A percentile compares a stretch with the other conserved stretches of the same genome.
Conservation (phyloP, 805 yeast species). For the Saturnispora zaruensis region DNA sequence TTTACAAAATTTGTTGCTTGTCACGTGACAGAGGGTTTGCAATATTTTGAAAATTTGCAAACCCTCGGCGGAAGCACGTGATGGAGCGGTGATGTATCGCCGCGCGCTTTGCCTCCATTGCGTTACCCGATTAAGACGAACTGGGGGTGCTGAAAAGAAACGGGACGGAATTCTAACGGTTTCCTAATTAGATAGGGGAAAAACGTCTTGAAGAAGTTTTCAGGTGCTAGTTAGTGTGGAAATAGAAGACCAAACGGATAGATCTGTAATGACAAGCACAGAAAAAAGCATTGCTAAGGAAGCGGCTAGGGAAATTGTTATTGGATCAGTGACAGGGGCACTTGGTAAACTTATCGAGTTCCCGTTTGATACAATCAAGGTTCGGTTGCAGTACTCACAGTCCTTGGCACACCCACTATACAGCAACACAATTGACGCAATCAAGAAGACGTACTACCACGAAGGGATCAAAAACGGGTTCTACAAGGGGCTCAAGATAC, state of each 20-base stretch:
- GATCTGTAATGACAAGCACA: background rate
- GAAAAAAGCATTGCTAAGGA: constrained; percentile 17
- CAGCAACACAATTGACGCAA: constrained; percentile 57
- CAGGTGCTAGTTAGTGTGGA: too few species aligned
- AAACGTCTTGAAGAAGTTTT: background rate
- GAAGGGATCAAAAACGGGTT: constrained; percentile 73
- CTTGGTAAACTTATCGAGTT: constrained; percentile 78
- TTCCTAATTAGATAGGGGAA: background rate
- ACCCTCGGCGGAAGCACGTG: constrained; percentile 11
- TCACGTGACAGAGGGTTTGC: background rate
- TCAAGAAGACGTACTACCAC: constrained; percentile 45
- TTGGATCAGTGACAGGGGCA: constrained; percentile 65
- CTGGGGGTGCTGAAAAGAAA: background rate
- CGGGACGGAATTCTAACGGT: background rate
- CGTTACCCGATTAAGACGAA: background rate
- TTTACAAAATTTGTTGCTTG: too few species aligned
- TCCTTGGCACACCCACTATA: constrained; percentile 44
- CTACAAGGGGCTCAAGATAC: constrained; percentile 72
- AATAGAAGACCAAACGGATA: too few species aligned
- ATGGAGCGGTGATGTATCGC: background rate
- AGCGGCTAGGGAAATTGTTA: constrained; percentile 34
- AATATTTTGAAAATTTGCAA: background rate
- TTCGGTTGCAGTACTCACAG: constrained; percentile 67
- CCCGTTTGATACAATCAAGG: constrained; percentile 91
- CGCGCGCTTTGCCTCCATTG: background rate